Base-by-base conservation (phyloP, 768 basidiomycete species). In the Auriscalpium orientale region DNA sequence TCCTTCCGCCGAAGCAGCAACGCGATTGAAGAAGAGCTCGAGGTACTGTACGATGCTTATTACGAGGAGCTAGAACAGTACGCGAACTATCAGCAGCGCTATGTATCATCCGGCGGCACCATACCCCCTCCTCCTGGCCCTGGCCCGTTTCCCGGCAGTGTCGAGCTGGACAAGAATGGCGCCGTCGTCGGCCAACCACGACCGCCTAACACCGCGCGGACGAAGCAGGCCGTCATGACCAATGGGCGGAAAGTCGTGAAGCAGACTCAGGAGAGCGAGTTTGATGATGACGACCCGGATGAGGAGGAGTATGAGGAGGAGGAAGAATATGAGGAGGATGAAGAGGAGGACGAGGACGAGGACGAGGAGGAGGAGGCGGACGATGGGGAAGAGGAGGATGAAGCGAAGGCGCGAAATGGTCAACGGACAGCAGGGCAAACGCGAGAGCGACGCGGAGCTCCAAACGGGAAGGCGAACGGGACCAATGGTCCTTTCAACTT, bases 31-130 rank as follows among this genome's bases (percentile, higher is more conserved):
- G 91, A 95, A 77, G 97, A 99, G 80, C 89, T 99, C 73, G 93
- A 98, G 80, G 91, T 94, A 78, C 87, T 98, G 76, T 99, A 99
- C 83, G 95, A 98, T 82, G 94, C 95, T 79, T 99, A 98, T 83
- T 98, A 98, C 84, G 92, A 97, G 73, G 95, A 98, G 81, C 87
- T 99, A 79, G 92, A 97, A 81, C 87, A 89, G 78, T 98, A 98
- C 83, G 97, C 95, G 74, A 89, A 91, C 75, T 89, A 91, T 77
- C 92, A 95, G 81, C 90, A 93, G 82, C 91, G 86, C 74, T 94
- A 93, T 77, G 89, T 91, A 66, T 84, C 84, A 65, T 93, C 90
- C 62, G 89, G 91, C 66, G 89, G 92, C 60, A 89, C 85, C 43
- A 79, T 94, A 65, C 85, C 93, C 62, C 91, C 93, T 53, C 95